Percentiles rank a stretch among this genome's conserved stretches.
These are phyloP conservation scores for Aspergillus sp. DNA, from an alignment of 2,329 filamentous ascomycete species.

Conservation along the genomic window DNA sequence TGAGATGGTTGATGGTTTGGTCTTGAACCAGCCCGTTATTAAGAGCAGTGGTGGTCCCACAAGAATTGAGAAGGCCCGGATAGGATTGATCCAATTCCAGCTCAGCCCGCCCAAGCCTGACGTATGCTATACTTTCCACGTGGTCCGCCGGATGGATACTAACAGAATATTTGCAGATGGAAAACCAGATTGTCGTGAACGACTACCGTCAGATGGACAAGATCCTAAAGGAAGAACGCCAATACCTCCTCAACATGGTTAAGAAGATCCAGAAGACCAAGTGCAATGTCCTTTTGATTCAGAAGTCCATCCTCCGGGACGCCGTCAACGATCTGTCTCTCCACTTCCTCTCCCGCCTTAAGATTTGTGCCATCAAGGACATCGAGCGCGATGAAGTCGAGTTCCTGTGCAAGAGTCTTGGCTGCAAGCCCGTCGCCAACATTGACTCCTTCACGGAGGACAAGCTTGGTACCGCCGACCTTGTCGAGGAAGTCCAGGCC, in stretches of 20 bases:
- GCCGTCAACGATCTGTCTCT: slow-evolving; percentile 96
- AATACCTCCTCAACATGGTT: slow-evolving; percentile 96
- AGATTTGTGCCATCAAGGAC: slow-evolving; percentile 93
- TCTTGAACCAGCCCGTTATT: slow-evolving; percentile 84
- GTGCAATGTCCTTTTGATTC: slow-evolving; percentile 96
- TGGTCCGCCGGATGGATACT: background rate
- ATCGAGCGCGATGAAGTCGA: slow-evolving; percentile 98
- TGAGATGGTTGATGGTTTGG: slow-evolving; percentile 90
- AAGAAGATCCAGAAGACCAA: slow-evolving; percentile 99
- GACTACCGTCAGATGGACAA: slow-evolving; percentile 99
- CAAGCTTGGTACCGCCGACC: slow-evolving; percentile 87
- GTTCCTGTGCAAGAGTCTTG: slow-evolving; percentile 98
- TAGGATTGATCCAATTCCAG: slow-evolving; percentile 97
- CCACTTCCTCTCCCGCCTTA: slow-evolving; percentile 95
- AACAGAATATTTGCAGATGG: slow-evolving; percentile 59
- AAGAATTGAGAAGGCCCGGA: slow-evolving; percentile 94
- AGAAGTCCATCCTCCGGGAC: slow-evolving; percentile 96
- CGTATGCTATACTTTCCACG: slow-evolving; percentile 45
- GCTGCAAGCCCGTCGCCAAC: slow-evolving; percentile 97
- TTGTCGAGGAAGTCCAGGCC: slow-evolving; percentile 85
- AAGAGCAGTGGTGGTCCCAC: slow-evolving; percentile 88
- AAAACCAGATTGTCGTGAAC: slow-evolving; percentile 98
- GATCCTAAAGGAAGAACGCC: slow-evolving; percentile 97
- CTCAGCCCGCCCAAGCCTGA: slow-evolving; percentile 96
- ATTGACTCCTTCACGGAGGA: slow-evolving; percentile 98